Conservation (phyloP, 306 rosid genomes). For the Luffa acutangula region DNA sequence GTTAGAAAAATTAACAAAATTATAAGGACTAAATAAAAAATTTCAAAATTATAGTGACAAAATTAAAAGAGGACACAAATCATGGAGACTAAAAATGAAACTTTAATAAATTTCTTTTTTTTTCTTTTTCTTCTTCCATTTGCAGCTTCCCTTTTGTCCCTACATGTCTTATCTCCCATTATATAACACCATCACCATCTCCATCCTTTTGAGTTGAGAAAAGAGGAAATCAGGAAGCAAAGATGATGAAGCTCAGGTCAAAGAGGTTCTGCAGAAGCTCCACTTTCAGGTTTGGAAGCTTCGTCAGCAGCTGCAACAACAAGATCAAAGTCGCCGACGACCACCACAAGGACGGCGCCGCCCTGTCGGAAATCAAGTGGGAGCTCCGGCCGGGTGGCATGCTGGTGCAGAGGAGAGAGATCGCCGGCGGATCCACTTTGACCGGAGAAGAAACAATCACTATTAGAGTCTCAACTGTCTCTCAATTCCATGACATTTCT, state of each 20-base stretch:
- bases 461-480: constrained; percentile 70
- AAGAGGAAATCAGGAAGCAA: background rate
- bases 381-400: constrained; percentile 95
- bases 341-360: constrained; percentile 4
- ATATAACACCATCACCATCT: constrained; percentile 31
- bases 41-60: too few species aligned
- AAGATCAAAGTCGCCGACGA: constrained; percentile 10
- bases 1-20: too few species aligned
- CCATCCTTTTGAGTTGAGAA: background rate
- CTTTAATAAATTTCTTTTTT: constrained; percentile 14
- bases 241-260: constrained; percentile 75
- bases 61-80: too few species aligned
- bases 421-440: constrained; percentile 4
- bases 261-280: constrained; percentile 60
- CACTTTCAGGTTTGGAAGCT: constrained; percentile 38
- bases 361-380: constrained; percentile 62
- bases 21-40: too few species aligned
- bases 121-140: constrained; percentile 17
- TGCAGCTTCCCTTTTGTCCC: constrained; percentile 6
- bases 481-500: constrained; percentile 67
- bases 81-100: too few species aligned
- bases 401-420: constrained; percentile 90
- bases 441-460: constrained; percentile 48
- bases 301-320: constrained; percentile 3
- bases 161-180: constrained; percentile 1